Conservation (phyloP, 2,329 filamentous ascomycete species). For the Neonectria coccinea region DNA sequence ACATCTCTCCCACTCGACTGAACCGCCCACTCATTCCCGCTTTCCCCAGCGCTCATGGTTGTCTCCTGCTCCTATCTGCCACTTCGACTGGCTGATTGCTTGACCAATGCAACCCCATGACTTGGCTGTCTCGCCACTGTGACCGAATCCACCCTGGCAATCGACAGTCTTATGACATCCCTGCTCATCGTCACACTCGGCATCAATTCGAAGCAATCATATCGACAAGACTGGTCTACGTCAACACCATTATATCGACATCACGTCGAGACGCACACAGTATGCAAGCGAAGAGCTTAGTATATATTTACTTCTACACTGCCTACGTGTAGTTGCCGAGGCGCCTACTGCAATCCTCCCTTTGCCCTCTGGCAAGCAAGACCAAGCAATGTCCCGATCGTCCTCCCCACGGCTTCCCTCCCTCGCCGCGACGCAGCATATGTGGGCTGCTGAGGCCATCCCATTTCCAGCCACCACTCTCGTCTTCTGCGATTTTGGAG, state of each 20-base stretch:
- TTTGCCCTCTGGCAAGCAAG: conserved; percentile 19
- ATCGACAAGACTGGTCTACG: neutral
- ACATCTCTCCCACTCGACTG: conserved; percentile 6
- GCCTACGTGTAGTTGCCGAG: conserved; percentile 19
- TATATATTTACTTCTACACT: conserved; percentile 41
- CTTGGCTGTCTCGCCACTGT: conserved; percentile 9
- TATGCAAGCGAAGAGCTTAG: conserved; percentile 24
- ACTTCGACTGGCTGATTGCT: neutral
- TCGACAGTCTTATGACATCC: neutral
- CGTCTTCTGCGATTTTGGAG: conserved; percentile 4
- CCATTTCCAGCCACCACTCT: neutral
- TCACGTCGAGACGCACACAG: neutral
- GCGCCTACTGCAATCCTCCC: conserved; percentile 30
- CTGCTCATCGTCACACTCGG: neutral
- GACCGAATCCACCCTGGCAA: neutral
- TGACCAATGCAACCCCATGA: conserved; percentile 17
- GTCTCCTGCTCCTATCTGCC: neutral
- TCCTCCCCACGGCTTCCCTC: conserved; percentile 22
- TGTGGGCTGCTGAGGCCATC: conserved; percentile 13
- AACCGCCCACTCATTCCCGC: neutral
- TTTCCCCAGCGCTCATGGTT: neutral
- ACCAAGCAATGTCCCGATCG: conserved; percentile 22
- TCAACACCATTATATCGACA: neutral
- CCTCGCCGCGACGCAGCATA: conserved; percentile 19
- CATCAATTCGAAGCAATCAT: neutral